Evolutionary conservation across 2,329 filamentous ascomycete species (phyloP).

Genomic region (Beauveria sp.): DNA sequence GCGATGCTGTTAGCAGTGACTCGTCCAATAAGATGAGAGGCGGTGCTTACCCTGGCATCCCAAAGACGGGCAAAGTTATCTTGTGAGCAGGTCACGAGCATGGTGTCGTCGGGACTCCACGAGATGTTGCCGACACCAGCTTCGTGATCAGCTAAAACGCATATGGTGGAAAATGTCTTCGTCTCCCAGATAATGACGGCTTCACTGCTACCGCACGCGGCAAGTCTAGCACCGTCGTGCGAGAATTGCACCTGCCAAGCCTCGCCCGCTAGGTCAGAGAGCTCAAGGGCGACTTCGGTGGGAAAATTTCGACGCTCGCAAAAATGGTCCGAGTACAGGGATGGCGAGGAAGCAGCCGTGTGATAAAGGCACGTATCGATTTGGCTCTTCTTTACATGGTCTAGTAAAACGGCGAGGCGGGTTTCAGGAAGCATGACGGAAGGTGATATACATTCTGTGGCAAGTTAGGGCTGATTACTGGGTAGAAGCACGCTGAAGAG

Average conservation of each 20-base stretch:
- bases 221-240: conserved; percentile 73
- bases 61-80: conserved; percentile 70
- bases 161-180: conserved; percentile 55
- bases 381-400: conserved; percentile 78
- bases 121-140: conserved; percentile 69
- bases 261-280: conserved; percentile 69
- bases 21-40: neutral
- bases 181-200: conserved; percentile 79
- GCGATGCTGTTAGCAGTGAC: conserved; percentile 16
- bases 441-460: conserved; percentile 76
- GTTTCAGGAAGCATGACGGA: conserved; percentile 96
- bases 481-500: neutral
- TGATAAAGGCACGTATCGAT: conserved; percentile 83
- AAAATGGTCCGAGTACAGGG: conserved; percentile 79
- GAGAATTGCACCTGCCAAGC: conserved; percentile 92
- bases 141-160: conserved; percentile 57
- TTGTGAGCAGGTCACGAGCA: conserved; percentile 75
- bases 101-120: conserved; percentile 88
- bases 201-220: conserved; percentile 71
- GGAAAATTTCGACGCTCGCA: conserved; percentile 80
- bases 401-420: conserved; percentile 70
- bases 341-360: conserved; percentile 70
- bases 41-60: conserved; percentile 54
- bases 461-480: neutral
- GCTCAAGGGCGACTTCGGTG: conserved; percentile 58